Evolutionary conservation across 768 basidiomycete genomes (phyloP), one percentile per base, ranked within the genome.

Genomic region (Vararia minispora): DNA sequence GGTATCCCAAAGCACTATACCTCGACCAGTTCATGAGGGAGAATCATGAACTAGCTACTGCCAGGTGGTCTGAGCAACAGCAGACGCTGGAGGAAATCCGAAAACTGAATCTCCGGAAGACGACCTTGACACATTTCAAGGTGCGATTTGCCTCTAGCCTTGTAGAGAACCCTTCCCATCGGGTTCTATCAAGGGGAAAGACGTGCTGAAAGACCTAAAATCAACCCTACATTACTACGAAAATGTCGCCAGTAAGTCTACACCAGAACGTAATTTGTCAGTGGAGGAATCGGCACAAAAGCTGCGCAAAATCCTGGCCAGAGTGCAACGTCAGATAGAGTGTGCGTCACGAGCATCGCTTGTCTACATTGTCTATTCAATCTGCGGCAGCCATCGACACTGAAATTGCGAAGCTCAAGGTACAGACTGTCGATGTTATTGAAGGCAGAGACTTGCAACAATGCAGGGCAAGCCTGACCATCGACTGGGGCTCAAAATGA

Each of bases 201-300:
- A 88, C 50, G 66, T 74, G 1, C 50, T 85, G 23, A 68, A 71
- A 26, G 72, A 79, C 46, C 54, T 88, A 28, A 67, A 68, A 7
- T 68, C 76, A 3, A 60, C 75, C 1, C 64, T 85, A 23, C 61
- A 80, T 41, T 89, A 87, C 51, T 85, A 76, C 52, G 79, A 86
- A 53, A 59, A 74, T 37, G 63, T 87, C 12, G 79, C 79, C 2
- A 55, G 70, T 24, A 52, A 58, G 14, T 69, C 58, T 4, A 68
- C 74, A 40, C 53, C 58, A 2, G 62, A 63, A 33, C 75, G 83
- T 27, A 55, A 63, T 16, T 52, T 48, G 2, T 51, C 53, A 27
- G 56, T 83, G 14, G 52, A 66, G 37, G 46, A 53, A 2, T 72
- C 69, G n/a, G 58, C 64, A 0, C 44, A 44, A 18, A 76, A 78